Base-by-base conservation (phyloP, 768 basidiomycete species). In the Lentinula edodes region DNA sequence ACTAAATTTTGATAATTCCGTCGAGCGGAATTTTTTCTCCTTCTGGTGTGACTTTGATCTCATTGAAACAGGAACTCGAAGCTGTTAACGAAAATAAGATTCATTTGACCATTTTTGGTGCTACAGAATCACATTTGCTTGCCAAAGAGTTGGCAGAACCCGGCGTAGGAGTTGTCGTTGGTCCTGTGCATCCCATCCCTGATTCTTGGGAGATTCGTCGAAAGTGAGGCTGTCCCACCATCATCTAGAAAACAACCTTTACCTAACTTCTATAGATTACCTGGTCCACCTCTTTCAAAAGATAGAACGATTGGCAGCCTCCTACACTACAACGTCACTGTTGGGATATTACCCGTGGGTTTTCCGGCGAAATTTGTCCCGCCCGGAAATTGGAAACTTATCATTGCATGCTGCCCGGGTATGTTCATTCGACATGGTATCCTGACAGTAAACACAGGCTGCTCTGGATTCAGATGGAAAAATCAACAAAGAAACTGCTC, bases 101-200 rank as follows among this genome's bases (percentile, higher is more conserved):
- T 1, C 71, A 67, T n/a, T 56, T 84, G 67, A 84, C 85, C 0
- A 80, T 90, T 61, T 71, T 76, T 5, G 85, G 88, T 42, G 91
- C 78, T 0, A 66, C 80, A 0, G 89, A 93, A 70, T 78, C 79
- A 7, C 80, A 86, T 70, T 71, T 89, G 1, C 73, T 93, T 12
- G 90, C 89, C 0, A 70, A 80, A 3, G 80, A 90, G 60, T 82
- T 92, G 20, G 82, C 79, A 1, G 66, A 72, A 20, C 87, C 87
- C 0, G 76, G 78, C 8, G 81, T 94, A 2, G 87, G 87, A 43
- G 88, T 93, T n/a, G 81, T 95, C 32, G 74, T 94, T 28, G 76
- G 81, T 0, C 82, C 83, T 5, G 71, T 84, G 0, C 75, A 90
- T 45, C 83, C 88, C 0, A 89, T 80, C 74, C 90, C 91, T 0